Evolutionary conservation across 768 basidiomycete genomes (phyloP).

Genomic region (Hypsizygus marmoreus): DNA sequence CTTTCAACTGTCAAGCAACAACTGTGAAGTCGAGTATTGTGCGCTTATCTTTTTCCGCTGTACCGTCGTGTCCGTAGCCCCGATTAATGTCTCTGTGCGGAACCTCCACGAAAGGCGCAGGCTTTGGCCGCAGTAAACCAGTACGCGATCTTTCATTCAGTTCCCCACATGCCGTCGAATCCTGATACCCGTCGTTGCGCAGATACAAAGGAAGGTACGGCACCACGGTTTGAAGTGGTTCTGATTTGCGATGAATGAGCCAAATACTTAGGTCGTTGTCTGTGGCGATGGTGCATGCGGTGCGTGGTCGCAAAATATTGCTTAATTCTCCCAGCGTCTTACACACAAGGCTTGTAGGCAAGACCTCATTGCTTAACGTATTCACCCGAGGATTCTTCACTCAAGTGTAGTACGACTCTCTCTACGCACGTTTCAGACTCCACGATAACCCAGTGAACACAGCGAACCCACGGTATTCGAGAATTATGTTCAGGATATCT

Average conservation of each 20-base stretch:
- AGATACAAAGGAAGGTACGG: constrained; percentile 52
- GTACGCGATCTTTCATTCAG: constrained; percentile 31
- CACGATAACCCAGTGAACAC: constrained; percentile 8
- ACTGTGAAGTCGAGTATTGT: no score
- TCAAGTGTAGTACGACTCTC: constrained; percentile 76
- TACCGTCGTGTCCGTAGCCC: not conserved
- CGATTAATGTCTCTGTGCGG: constrained; percentile 57
- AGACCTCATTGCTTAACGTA: constrained; percentile 85
- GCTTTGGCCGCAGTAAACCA: constrained; percentile 60
- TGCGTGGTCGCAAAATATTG: constrained; percentile 35
- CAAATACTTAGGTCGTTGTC: constrained; percentile 63
- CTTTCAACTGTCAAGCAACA: no score
- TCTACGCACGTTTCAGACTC: not conserved
- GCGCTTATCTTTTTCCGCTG: not conserved
- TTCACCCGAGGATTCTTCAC: constrained; percentile 93
- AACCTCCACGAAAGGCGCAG: constrained; percentile 46
- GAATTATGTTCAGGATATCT: constrained; percentile 91
- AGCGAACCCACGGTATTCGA: constrained; percentile 97
- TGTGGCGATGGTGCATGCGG: constrained; percentile 97
- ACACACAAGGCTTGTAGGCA: constrained; percentile 47
- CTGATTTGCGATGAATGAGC: constrained; percentile 8
- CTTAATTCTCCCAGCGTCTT: constrained; percentile 2
- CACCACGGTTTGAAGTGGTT: not conserved
- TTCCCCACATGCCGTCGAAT: not conserved
- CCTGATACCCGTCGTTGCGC: constrained; percentile 6